phyloP scores from a whole-genome alignment of 148 eudicot species.

The Amaranthus cruentus region DNA sequence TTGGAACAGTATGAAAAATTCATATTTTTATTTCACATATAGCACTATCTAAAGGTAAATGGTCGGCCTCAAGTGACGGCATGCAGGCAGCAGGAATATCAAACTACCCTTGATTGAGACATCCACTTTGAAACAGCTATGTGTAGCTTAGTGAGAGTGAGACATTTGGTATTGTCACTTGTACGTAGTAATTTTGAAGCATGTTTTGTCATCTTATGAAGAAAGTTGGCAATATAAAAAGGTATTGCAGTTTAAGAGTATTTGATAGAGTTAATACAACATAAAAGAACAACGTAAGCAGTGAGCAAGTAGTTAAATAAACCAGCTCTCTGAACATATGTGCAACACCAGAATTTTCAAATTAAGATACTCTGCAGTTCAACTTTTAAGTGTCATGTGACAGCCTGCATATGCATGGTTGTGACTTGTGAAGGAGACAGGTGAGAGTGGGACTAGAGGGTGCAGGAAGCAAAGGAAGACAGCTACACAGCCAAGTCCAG shows the following conservation, averaged over 20 bases:
- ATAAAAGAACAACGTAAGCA: background rate
- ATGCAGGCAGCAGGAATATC: background rate
- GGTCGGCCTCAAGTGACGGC: background rate
- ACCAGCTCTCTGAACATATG: background rate
- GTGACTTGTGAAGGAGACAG: background rate
- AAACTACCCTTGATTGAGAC: background rate
- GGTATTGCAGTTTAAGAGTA: background rate
- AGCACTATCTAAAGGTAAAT: background rate
- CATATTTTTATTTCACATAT: background rate
- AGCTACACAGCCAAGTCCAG: background rate
- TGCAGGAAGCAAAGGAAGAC: background rate
- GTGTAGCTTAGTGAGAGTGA: background rate
- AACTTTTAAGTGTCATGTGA: background rate
- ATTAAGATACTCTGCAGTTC: background rate
- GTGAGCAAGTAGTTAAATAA: background rate
- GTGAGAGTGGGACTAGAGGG: background rate
- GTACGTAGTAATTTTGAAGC: background rate
- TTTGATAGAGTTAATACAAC: background rate
- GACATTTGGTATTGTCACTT: background rate
- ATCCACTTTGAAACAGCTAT: background rate
- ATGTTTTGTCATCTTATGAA: background rate
- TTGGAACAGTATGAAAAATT: background rate
- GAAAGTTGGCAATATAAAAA: background rate
- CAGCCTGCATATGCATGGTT: background rate
- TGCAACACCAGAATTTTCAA: background rate